A percentile compares a stretch with the other conserved stretches of the same genome.
Conservation (phyloP, 306 rosid genomes). For the Biancaea sappan region DNA sequence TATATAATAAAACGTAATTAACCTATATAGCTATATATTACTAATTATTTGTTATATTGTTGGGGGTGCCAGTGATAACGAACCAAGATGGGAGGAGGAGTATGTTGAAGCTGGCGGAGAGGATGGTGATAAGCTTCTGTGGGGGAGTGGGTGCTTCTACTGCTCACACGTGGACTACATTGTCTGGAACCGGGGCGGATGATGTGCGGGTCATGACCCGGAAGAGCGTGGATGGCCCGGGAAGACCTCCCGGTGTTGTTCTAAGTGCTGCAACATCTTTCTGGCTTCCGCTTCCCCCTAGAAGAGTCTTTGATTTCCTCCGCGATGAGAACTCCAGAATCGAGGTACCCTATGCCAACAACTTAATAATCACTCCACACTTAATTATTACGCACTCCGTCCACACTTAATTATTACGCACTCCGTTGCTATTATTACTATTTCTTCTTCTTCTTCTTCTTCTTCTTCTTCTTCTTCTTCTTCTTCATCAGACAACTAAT, state of each 20-base stretch:
- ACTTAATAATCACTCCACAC: no score
- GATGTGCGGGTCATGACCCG: constrained; percentile 96
- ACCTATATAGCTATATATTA: no score
- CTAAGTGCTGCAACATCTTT: constrained; percentile 96
- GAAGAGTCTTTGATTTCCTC: constrained; percentile 83
- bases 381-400: no score
- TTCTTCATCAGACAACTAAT: no score
- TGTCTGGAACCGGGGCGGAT: constrained; percentile 90
- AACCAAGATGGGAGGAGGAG: constrained; percentile 97
- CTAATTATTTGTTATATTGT: background rate
- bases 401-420: no score
- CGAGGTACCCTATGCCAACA: constrained; percentile 55
- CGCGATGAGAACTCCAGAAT: constrained; percentile 88
- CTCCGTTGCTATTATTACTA: no score
- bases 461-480: no score
- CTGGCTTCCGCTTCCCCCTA: constrained; percentile 94
- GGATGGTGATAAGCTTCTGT: constrained; percentile 96
- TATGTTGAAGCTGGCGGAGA: constrained; percentile 92
- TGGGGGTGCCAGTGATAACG: constrained; percentile 61
- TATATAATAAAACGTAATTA: no score
- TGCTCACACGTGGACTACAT: constrained; percentile 92
- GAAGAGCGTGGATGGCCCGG: constrained; percentile 94
- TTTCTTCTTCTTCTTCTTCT: no score
- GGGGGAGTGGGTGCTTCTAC: constrained; percentile 98
- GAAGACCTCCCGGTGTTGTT: constrained; percentile 93